Evolutionary conservation across 331 rosid species (phyloP).

Genomic region (Phaseolus coccineus): DNA sequence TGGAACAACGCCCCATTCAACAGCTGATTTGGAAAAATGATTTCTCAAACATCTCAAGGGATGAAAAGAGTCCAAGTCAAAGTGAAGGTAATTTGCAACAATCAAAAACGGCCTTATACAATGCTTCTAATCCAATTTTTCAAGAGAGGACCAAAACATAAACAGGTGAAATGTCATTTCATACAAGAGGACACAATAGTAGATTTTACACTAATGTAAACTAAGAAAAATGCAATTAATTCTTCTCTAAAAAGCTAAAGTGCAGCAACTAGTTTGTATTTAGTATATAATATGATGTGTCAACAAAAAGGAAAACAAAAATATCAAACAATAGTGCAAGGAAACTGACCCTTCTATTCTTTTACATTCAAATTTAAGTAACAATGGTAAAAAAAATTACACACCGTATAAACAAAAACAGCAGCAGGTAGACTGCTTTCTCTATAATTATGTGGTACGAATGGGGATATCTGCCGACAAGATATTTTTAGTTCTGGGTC

Average conservation of each 20-base stretch:
- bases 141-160: constrained; percentile 14
- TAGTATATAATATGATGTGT: constrained; percentile 1
- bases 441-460: constrained; percentile 87
- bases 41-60: constrained; percentile 3
- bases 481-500: constrained; percentile 93
- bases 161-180: constrained; percentile 1
- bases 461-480: constrained; percentile 95
- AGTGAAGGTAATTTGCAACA: constrained; percentile 23
- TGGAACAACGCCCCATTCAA: constrained; percentile 3
- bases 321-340: background rate
- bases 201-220: constrained; percentile 27
- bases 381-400: constrained; percentile 44
- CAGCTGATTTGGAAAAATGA: background rate
- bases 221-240: constrained; percentile 25
- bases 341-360: constrained; percentile 21
- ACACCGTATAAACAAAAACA: constrained; percentile 90
- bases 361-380: constrained; percentile 7
- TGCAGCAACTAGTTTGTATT: constrained; percentile 25
- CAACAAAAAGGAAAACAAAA: background rate
- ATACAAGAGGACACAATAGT: constrained; percentile 1
- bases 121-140: constrained; percentile 26
- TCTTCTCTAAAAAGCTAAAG: constrained; percentile 32
- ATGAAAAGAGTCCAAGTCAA: background rate
- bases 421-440: constrained; percentile 96
- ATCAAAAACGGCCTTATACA: constrained; percentile 3